phyloP scores from a whole-genome alignment of 1,284 basidiomycete genomes.

The Irpex lacteus region DNA sequence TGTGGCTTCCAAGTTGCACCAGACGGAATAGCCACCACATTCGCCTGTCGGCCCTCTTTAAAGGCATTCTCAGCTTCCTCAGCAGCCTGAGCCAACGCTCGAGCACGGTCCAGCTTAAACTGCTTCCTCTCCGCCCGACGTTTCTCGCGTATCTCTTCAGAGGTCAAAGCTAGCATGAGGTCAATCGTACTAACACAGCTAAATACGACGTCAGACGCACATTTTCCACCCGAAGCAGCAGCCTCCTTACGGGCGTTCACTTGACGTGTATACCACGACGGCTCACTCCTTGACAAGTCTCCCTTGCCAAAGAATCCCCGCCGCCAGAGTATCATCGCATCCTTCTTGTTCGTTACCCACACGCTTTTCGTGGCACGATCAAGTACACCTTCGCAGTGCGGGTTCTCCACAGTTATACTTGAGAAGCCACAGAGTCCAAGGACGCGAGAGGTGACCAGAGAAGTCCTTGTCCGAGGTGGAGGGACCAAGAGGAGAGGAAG shows the following conservation, averaged over 20 bases:
- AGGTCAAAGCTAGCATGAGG: slow-evolving; percentile 55
- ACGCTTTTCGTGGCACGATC: slow-evolving; percentile 76
- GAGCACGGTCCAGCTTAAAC: slow-evolving; percentile 89
- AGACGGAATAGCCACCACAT: slow-evolving; percentile 54
- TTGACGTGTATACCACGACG: slow-evolving; percentile 84
- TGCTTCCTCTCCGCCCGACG: slow-evolving; percentile 83
- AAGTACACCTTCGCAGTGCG: slow-evolving; percentile 66
- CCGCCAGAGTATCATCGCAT: slow-evolving; percentile 78
- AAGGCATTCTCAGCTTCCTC: slow-evolving; percentile 76
- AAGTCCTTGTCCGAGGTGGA: slow-evolving; percentile 34
- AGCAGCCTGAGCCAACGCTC: slow-evolving; percentile 68
- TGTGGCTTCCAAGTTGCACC: slow-evolving; percentile 73
- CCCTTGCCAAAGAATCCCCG: slow-evolving; percentile 98
- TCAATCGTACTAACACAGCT: not conserved
- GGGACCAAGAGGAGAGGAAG: slow-evolving; percentile 60
- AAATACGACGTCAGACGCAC: slow-evolving; percentile 33
- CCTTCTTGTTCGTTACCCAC: slow-evolving; percentile 66
- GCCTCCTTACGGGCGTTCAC: slow-evolving; percentile 55
- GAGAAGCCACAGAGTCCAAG: slow-evolving; percentile 56
- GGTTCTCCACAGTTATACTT: slow-evolving; percentile 47
- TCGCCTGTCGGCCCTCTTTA: slow-evolving; percentile 55
- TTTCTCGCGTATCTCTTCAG: slow-evolving; percentile 86
- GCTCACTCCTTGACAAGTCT: slow-evolving; percentile 89
- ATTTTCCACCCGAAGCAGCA: slow-evolving; percentile 42
- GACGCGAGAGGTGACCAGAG: slow-evolving; percentile 36